Percentiles rank a stretch among this genome's conserved stretches.
phyloP scores from a whole-genome alignment of 352 stramenopile genomes.

The Globisporangium carolinianum region DNA sequence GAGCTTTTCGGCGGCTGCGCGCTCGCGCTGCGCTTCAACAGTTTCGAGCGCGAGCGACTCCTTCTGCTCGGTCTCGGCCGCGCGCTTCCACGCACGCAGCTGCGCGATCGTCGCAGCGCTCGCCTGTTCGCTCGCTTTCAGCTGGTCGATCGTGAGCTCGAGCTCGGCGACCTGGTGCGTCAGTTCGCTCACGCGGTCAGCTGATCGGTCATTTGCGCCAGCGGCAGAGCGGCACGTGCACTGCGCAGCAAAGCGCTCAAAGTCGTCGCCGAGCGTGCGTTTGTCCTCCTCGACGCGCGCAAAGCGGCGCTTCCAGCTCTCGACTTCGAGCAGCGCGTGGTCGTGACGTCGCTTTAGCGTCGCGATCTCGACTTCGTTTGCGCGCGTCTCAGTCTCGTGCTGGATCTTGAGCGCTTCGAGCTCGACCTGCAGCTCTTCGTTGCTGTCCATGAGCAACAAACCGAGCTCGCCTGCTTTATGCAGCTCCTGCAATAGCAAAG shows the following conservation, averaged over 20 bases:
- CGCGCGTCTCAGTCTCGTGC: constrained; percentile 50
- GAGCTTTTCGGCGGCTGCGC: constrained; percentile 32
- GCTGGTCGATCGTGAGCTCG: constrained; percentile 24
- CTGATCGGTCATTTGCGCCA: neutral
- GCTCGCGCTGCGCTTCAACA: constrained; percentile 31
- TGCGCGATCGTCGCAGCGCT: constrained; percentile 34
- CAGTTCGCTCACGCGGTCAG: constrained; percentile 21
- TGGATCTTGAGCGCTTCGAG: constrained; percentile 68
- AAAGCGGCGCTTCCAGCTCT: constrained; percentile 67
- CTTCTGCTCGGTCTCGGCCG: constrained; percentile 32
- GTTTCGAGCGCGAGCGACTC: constrained; percentile 29
- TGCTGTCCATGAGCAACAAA: constrained; percentile 60
- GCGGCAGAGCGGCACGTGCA: constrained; percentile 28
- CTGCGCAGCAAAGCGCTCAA: constrained; percentile 44
- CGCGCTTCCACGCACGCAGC: constrained; percentile 42
- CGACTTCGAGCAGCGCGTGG: constrained; percentile 49
- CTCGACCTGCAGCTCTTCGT: constrained; percentile 71
- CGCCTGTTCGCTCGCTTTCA: constrained; percentile 23
- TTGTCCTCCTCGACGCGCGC: constrained; percentile 61
- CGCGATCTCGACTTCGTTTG: constrained; percentile 57
- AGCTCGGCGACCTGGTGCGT: constrained; percentile 27
- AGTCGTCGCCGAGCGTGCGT: constrained; percentile 35
- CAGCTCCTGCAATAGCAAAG: constrained; percentile 44
- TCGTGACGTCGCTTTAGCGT: constrained; percentile 53
- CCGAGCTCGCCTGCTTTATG: constrained; percentile 75